Evolutionary conservation across 768 basidiomycete species (phyloP), one percentile per base, ranked within the genome.

Genomic region (Boletus bicolor): DNA sequence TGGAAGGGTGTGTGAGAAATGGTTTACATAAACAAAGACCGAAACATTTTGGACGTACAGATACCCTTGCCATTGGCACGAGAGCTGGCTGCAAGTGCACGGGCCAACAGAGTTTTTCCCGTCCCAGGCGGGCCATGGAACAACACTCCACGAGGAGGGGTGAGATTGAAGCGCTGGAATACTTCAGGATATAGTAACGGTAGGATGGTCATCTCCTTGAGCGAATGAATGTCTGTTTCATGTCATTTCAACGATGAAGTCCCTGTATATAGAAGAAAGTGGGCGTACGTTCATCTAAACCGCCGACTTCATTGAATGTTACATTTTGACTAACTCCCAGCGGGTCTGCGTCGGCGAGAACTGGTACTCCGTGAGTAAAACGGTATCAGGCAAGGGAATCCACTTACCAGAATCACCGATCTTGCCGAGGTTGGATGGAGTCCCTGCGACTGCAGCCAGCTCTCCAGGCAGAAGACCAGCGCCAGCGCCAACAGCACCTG

Each of bases 121-220:
- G 97, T 99, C n/a, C 97, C 97, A 0, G 97, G 97, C 10, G 97
- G 97, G 15, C 97, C 97, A 67, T 98, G 96, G 73, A 99, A 97
- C 21, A 99, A 76, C 0, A 99, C 97, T 48, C 97, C 97, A 34
- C 97, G 82, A 2, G 97, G 97, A 41, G 97, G 97, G 0, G 93
- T 98, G 38, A 99, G 84, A 49, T 84, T 86, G 72, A 98, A 96
- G 46, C 86, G 84, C 62, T 95, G 92, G 68, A 98, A 98, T 14
- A 99, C 85, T 71, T 99, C 97, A 0, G 97, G 97, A 68, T 99
- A 98, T 24, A 98, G 75, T 0, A 99, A 76, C 2, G 97, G 97
- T 0, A 99, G 80, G 9, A 98, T 79, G 0, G 98, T 98, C 97
- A 99, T 98, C 70, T 99, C 97, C 74, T 98, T 98, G 56, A 98